These are phyloP conservation scores for Neofusicoccum cordaticola DNA, from an alignment of 2,329 filamentous ascomycete species.

Conservation along the genomic window DNA sequence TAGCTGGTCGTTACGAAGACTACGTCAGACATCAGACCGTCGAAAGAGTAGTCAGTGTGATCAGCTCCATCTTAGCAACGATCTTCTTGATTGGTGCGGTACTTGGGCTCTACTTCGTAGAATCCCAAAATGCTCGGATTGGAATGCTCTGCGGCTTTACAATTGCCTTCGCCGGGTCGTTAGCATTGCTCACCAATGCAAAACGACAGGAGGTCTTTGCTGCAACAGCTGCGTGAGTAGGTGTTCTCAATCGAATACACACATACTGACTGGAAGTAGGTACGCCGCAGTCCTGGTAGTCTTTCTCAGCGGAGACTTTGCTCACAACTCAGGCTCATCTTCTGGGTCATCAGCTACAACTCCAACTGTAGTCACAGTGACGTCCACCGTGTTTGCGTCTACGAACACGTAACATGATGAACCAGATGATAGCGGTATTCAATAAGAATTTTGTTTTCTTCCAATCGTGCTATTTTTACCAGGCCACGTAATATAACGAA, in stretches of 20 bases:
- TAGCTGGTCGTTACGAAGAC: neutral
- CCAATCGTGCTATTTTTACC: no score
- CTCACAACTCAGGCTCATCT: neutral
- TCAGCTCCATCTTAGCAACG: constrained; percentile 17
- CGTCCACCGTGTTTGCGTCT: neutral
- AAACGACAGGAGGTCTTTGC: constrained; percentile 20
- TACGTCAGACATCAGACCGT: neutral
- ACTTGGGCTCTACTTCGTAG: constrained; percentile 21
- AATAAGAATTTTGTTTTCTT: no score
- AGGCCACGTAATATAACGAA: no score
- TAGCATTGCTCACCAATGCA: constrained; percentile 18
- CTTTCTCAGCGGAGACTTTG: constrained; percentile 21
- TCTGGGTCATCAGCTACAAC: neutral
- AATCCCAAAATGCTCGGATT: constrained; percentile 16
- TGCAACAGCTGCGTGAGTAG: constrained; percentile 20
- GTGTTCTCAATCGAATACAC: rapidly evolving
- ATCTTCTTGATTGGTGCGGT: constrained; percentile 19
- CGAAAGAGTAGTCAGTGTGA: neutral
- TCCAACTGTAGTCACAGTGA: neutral
- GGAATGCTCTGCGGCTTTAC: constrained; percentile 19
- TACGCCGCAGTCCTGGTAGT: constrained; percentile 22
- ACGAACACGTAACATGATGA: neutral
- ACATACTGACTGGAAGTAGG: neutral
- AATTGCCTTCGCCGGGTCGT: constrained; percentile 15
- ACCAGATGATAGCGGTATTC: no score